These are phyloP conservation scores for Teunomyces lycoperdinae DNA, from an alignment of 805 yeast species.

Conservation along the genomic window DNA sequence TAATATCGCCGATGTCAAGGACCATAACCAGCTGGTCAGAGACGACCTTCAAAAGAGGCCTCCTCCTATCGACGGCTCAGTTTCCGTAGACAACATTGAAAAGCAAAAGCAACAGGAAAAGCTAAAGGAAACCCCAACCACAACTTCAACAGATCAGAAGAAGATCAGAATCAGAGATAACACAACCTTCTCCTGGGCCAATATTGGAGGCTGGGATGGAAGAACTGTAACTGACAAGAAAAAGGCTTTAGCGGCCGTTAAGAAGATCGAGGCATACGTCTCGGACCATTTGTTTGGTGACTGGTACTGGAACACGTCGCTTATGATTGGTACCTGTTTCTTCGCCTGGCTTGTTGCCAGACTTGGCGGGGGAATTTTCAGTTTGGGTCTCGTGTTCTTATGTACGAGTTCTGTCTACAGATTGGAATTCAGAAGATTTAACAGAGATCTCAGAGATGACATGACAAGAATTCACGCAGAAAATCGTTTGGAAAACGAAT, in stretches of 20 bases:
- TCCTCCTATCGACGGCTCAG: slow-evolving; percentile 17
- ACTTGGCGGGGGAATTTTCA: slow-evolving; percentile 61
- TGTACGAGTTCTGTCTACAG: slow-evolving; percentile 66
- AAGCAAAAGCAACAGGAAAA: slow-evolving; percentile 3
- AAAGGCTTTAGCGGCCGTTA: slow-evolving; percentile 21
- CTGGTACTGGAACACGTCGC: slow-evolving; percentile 64
- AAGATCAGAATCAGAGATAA: slow-evolving; percentile 22
- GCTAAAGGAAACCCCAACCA: slow-evolving; percentile 2
- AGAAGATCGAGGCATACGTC: slow-evolving; percentile 54
- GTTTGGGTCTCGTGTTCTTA: slow-evolving; percentile 57
- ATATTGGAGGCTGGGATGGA: slow-evolving; percentile 38
- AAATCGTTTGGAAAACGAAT: slow-evolving; percentile 58
- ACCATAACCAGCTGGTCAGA: slow-evolving; percentile 11
- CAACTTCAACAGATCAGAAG: too few species aligned
- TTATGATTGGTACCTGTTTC: slow-evolving; percentile 67
- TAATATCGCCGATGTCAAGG: slow-evolving; percentile 11
- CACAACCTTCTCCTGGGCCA: slow-evolving; percentile 40
- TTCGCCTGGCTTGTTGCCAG: slow-evolving; percentile 68
- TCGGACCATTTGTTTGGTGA: slow-evolving; percentile 69
- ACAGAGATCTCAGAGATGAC: slow-evolving; percentile 73
- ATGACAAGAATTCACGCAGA: slow-evolving; percentile 62
- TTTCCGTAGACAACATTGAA: neutral
- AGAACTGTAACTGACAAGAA: slow-evolving; percentile 20
- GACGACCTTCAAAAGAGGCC: slow-evolving; percentile 8
- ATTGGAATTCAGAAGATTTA: slow-evolving; percentile 72